phyloP scores from a whole-genome alignment of 345 rosid species.

The Diplotaxis tenuifolia region DNA sequence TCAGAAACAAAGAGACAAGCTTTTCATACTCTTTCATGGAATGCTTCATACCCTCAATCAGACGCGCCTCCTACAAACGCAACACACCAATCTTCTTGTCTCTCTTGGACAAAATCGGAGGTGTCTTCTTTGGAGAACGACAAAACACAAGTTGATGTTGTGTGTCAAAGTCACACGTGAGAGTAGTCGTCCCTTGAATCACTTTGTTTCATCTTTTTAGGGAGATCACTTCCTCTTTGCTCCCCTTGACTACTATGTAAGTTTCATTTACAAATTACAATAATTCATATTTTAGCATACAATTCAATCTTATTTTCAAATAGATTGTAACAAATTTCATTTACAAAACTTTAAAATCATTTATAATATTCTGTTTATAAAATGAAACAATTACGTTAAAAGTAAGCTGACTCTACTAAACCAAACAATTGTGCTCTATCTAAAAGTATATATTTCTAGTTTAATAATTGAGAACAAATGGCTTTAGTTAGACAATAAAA shows the following conservation, averaged over 20 bases:
- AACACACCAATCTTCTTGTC: not conserved
- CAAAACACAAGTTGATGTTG: not conserved
- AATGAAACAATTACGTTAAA: no score
- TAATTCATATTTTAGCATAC: no score
- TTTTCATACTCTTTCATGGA: not conserved
- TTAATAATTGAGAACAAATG: not conserved
- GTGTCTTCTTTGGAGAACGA: not conserved
- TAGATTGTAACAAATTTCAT: not conserved
- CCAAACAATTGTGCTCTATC: not conserved
- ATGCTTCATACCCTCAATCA: no score
- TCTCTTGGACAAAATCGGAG: not conserved
- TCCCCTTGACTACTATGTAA: not conserved
- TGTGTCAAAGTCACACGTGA: not conserved
- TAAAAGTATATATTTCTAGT: not conserved
- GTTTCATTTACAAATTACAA: no score
- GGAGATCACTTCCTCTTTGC: conserved; percentile 5
- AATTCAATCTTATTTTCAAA: no score
- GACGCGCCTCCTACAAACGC: not conserved
- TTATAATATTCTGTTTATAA: no score
- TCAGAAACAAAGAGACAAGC: not conserved
- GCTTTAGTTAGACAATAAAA: not conserved
- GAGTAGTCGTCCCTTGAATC: not conserved
- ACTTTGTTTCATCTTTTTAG: not conserved
- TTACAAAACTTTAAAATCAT: not conserved
- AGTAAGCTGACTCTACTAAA: not conserved